These are phyloP conservation scores for Tremellales sp. DNA, from an alignment of 1,284 basidiomycete genomes.

Conservation along the genomic window DNA sequence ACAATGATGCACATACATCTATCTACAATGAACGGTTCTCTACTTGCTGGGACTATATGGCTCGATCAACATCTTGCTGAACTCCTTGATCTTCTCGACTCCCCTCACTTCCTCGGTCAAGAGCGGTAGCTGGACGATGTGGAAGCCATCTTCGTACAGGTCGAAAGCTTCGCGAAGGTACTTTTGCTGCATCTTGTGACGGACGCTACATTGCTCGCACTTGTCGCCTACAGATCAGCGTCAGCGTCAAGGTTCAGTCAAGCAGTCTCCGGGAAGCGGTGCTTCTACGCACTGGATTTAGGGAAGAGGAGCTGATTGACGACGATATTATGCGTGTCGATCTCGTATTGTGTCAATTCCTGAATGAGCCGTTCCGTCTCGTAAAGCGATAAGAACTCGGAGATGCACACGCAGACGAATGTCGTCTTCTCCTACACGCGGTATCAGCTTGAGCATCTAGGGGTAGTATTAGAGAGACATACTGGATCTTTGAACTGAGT, in stretches of 20 bases:
- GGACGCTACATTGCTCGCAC: constrained; percentile 91
- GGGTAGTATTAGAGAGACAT: constrained; percentile 40
- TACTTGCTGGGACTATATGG: constrained; percentile 4
- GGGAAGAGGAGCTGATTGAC: constrained; percentile 97
- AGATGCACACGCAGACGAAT: constrained; percentile 97
- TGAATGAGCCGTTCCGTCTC: constrained; percentile 98
- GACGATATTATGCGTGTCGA: constrained; percentile 98
- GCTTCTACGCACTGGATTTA: constrained; percentile 63
- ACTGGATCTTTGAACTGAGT: constrained; percentile 98
- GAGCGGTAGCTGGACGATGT: constrained; percentile 85
- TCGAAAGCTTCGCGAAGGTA: constrained; percentile 91
- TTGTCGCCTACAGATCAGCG: constrained; percentile 61
- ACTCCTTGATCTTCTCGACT: constrained; percentile 84
- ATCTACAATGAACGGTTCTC: background rate
- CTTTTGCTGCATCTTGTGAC: constrained; percentile 97
- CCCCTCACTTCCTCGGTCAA: constrained; percentile 96
- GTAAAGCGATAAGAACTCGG: constrained; percentile 95
- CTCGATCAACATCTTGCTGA: constrained; percentile 57
- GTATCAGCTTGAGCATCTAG: constrained; percentile 4
- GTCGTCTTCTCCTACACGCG: constrained; percentile 87
- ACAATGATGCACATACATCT: too few species aligned
- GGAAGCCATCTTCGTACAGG: constrained; percentile 95
- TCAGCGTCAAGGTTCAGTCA: background rate
- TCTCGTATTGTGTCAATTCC: constrained; percentile 92
- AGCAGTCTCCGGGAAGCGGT: background rate